These are phyloP conservation scores for Cavenderia fasciculata DNA, from an alignment of 78 protist species.

Conservation along the genomic window DNA sequence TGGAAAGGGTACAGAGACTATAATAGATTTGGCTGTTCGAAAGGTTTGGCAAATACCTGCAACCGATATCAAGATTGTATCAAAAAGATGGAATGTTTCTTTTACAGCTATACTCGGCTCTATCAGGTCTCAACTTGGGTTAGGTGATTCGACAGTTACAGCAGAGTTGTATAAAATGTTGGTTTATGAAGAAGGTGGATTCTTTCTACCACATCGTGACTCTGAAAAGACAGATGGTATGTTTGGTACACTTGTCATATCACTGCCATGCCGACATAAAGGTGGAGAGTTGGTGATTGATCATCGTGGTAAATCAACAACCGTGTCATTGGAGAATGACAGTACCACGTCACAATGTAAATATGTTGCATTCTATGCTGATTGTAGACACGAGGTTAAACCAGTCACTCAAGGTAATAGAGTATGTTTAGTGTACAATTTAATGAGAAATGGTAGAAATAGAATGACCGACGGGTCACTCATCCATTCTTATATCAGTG, in stretches of 20 bases:
- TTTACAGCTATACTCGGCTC: too few relatives aligned
- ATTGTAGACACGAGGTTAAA: conserved; percentile 23
- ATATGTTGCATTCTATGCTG: conserved; percentile 24
- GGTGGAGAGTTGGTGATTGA: conserved; percentile 19
- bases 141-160: neutral
- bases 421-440: conserved; percentile 44
- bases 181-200: conserved; percentile 47
- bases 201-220: conserved; percentile 31
- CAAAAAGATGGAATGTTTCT: too few relatives aligned
- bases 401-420: conserved; percentile 10
- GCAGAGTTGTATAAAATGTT: conserved; percentile 13
- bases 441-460: neutral
- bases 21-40: conserved; percentile 10
- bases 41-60: conserved; percentile 6
- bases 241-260: conserved; percentile 39
- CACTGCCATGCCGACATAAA: conserved; percentile 7
- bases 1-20: conserved; percentile 24
- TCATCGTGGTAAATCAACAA: neutral
- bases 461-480: too few relatives aligned
- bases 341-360: neutral
- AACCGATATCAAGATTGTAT: neutral
- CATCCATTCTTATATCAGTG: too few relatives aligned
- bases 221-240: conserved; percentile 21
- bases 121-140: too few relatives aligned
- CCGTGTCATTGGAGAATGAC: conserved; percentile 7